Evolutionary conservation across 192 early-diverging fungal species (phyloP).

Genomic region (Entomortierella chlamydospora): DNA sequence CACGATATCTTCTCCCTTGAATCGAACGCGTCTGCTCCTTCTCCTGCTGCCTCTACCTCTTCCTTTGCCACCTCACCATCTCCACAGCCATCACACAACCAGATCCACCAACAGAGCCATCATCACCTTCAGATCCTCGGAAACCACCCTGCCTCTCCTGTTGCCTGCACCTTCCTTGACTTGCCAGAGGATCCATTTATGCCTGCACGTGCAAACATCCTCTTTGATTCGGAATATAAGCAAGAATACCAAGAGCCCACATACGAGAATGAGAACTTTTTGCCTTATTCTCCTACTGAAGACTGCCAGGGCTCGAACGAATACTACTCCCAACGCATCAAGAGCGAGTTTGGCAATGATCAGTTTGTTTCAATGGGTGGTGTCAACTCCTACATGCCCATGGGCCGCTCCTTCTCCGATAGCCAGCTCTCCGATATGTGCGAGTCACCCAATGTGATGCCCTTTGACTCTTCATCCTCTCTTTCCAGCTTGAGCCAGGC

Average conservation of each 20-base stretch:
- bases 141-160: conserved; percentile 45
- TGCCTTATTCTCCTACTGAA: conserved; percentile 22
- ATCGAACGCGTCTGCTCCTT: conserved; percentile 28
- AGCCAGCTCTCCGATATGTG: conserved; percentile 46
- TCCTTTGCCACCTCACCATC: conserved; percentile 20
- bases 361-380: conserved; percentile 14
- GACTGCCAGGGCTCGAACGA: conserved; percentile 20
- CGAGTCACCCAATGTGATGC: conserved; percentile 16
- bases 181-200: conserved; percentile 45
- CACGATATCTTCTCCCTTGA: conserved; percentile 2
- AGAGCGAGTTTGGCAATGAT: conserved; percentile 15
- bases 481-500: conserved; percentile 40
- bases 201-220: conserved; percentile 40
- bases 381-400: conserved; percentile 21
- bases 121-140: conserved; percentile 52
- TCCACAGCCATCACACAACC: conserved; percentile 6
- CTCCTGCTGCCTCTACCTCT: conserved; percentile 26
- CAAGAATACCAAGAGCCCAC: conserved; percentile 41
- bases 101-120: conserved; percentile 12
- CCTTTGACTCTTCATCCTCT: conserved; percentile 11
- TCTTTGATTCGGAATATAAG: conserved; percentile 40
- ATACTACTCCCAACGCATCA: conserved; percentile 29
- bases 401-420: conserved; percentile 37
- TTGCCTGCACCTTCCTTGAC: conserved; percentile 35
- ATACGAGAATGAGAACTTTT: conserved; percentile 26